phyloP scores from a whole-genome alignment of 169 alveolate genomes.

The Theileria orientalis region DNA sequence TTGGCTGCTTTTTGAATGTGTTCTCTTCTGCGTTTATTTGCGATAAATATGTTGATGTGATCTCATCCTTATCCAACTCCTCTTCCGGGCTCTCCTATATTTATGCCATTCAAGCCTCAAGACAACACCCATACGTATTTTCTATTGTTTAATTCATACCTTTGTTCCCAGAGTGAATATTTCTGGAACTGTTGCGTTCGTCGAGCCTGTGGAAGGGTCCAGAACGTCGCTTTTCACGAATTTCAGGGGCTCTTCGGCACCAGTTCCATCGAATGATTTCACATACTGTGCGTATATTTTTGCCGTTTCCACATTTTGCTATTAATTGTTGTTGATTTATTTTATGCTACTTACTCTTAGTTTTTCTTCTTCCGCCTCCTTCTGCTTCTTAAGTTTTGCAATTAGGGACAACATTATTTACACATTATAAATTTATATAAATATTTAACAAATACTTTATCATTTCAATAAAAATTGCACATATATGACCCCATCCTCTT shows the following conservation, averaged over 20 bases:
- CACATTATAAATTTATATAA: not conserved
- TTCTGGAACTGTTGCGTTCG: not conserved
- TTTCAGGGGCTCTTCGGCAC: not conserved
- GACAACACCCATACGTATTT: not conserved
- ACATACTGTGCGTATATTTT: slow-evolving; percentile 61
- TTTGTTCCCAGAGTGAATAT: not conserved
- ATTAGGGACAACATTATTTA: slow-evolving; percentile 23
- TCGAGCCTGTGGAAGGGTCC: slow-evolving; percentile 16
- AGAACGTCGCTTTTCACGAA: slow-evolving; percentile 10
- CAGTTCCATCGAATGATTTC: slow-evolving; percentile 29
- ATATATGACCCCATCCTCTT: not conserved
- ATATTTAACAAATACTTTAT: not conserved
- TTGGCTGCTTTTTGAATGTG: not conserved
- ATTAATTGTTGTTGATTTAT: not conserved
- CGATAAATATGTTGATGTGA: slow-evolving; percentile 15
- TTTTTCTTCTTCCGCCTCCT: slow-evolving; percentile 43
- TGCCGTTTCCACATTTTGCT: slow-evolving; percentile 54
- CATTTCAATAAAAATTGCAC: too few relatives aligned
- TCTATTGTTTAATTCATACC: not conserved
- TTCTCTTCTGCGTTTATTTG: slow-evolving; percentile 16
- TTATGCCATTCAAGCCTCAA: not conserved
- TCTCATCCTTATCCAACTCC: not conserved
- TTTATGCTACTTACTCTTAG: slow-evolving; percentile 21
- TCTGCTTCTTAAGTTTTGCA: slow-evolving; percentile 44
- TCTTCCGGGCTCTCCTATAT: too few relatives aligned